Percentiles rank a stretch among this genome's conserved stretches.
Evolutionary conservation across 805 yeast species (phyloP).

Genomic region (Saccharomycopsis amapae): DNA sequence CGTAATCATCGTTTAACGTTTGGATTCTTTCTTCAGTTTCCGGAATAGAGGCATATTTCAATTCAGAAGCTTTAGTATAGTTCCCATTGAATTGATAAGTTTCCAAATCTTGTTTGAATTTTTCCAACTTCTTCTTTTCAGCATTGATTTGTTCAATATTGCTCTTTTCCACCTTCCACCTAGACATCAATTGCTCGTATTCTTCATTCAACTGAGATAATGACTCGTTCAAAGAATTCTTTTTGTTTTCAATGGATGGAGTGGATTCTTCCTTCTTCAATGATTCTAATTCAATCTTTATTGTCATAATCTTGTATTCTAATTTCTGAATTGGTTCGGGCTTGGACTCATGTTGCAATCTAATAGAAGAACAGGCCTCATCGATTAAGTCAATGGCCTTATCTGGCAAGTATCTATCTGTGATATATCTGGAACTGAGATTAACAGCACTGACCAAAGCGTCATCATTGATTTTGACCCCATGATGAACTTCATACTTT

Average conservation of each 20-base stretch:
- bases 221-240: constrained; percentile 57
- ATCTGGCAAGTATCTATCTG: constrained; percentile 88
- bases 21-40: constrained; percentile 27
- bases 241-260: constrained; percentile 69
- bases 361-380: constrained; percentile 92
- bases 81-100: constrained; percentile 77
- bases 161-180: constrained; percentile 80
- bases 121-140: constrained; percentile 78
- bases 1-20: constrained; percentile 24
- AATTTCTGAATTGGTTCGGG: constrained; percentile 90
- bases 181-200: constrained; percentile 58
- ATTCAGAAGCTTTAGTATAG: constrained; percentile 80
- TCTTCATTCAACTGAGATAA: constrained; percentile 58
- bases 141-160: constrained; percentile 71
- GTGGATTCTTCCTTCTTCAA: constrained; percentile 88
- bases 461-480: constrained; percentile 87
- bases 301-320: constrained; percentile 86
- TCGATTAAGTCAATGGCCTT: constrained; percentile 95
- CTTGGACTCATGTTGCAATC: constrained; percentile 93
- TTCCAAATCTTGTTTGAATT: constrained; percentile 76
- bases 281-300: constrained; percentile 91
- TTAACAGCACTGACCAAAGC: constrained; percentile 93
- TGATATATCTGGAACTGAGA: constrained; percentile 80
- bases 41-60: constrained; percentile 85
- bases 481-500: constrained; percentile 93